Conservation (phyloP, 2,329 filamentous ascomycete genomes). For the Talaromyces marneffei region DNA sequence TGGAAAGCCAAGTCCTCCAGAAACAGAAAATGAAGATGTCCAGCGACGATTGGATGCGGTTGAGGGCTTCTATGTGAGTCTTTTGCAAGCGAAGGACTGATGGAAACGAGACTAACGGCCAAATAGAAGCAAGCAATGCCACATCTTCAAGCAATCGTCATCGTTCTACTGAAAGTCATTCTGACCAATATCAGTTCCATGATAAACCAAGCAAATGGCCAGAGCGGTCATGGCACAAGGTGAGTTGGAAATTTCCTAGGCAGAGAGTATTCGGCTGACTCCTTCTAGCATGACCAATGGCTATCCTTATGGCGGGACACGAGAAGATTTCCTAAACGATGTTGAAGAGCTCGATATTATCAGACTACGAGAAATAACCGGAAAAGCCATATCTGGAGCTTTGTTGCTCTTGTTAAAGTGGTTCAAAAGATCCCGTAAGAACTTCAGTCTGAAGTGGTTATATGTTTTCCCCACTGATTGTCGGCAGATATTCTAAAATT, state of each 20-base stretch:
- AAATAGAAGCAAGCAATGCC: constrained; percentile 66
- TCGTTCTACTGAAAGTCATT: constrained; percentile 85
- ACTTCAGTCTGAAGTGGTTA: not conserved
- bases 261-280: constrained; percentile 17
- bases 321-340: constrained; percentile 30
- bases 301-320: constrained; percentile 17
- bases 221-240: constrained; percentile 42
- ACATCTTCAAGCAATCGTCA: constrained; percentile 84
- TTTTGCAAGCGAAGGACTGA: not conserved
- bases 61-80: constrained; percentile 77
- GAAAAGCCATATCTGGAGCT: constrained; percentile 86
- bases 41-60: constrained; percentile 62
- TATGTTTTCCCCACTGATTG: constrained; percentile 17
- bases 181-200: constrained; percentile 83
- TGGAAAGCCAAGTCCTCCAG: constrained; percentile 19
- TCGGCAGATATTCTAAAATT: constrained; percentile 79
- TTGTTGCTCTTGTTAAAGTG: constrained; percentile 87
- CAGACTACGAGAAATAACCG: constrained; percentile 76
- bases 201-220: constrained; percentile 53
- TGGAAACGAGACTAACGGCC: not conserved
- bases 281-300: constrained; percentile 24
- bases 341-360: constrained; percentile 76
- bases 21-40: constrained; percentile 35
- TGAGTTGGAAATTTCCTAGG: constrained; percentile 17
- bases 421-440: constrained; percentile 89